phyloP scores from a whole-genome alignment of 345 rosid species.

The Bruguiera gymnorhiza region DNA sequence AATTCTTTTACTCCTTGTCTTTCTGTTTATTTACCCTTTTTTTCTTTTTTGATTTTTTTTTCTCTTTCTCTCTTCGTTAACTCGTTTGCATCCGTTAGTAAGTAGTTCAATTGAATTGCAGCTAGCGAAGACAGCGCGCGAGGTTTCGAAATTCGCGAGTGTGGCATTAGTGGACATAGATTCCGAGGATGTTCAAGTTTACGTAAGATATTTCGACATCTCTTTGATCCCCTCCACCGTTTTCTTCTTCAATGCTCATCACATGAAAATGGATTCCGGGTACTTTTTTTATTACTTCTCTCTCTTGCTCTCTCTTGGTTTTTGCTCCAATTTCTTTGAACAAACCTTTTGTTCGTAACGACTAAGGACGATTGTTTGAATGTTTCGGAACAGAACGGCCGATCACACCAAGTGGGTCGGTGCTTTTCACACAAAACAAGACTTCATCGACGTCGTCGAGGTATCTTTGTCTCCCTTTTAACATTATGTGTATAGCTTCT shows the following conservation, averaged over 20 bases:
- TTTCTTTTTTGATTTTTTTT: neutral
- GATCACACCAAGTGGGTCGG: conserved; percentile 96
- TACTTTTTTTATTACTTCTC: conserved; percentile 13
- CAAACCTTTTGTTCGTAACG: neutral
- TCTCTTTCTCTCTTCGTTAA: neutral
- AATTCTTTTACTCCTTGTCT: neutral
- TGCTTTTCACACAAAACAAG: conserved; percentile 72
- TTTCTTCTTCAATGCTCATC: conserved; percentile 94
- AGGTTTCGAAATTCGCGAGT: conserved; percentile 61
- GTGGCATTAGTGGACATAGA: conserved; percentile 70
- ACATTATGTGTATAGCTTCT: neutral
- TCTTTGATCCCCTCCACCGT: conserved; percentile 64
- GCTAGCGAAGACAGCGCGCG: conserved; percentile 72
- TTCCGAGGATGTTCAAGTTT: conserved; percentile 72
- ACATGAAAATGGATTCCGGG: conserved; percentile 98
- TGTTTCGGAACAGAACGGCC: conserved; percentile 51
- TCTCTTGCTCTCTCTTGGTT: neutral
- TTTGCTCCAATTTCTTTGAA: neutral
- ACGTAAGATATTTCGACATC: conserved; percentile 80
- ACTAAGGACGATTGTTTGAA: conserved; percentile 6
- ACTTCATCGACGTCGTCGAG: conserved; percentile 91
- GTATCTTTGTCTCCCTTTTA: conserved; percentile 26
- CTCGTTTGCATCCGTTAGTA: too few relatives aligned
- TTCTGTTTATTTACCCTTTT: neutral
- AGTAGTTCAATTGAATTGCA: conserved; percentile 13